Conservation (phyloP, 345 rosid species). For the Raphanus raphanistrum region DNA sequence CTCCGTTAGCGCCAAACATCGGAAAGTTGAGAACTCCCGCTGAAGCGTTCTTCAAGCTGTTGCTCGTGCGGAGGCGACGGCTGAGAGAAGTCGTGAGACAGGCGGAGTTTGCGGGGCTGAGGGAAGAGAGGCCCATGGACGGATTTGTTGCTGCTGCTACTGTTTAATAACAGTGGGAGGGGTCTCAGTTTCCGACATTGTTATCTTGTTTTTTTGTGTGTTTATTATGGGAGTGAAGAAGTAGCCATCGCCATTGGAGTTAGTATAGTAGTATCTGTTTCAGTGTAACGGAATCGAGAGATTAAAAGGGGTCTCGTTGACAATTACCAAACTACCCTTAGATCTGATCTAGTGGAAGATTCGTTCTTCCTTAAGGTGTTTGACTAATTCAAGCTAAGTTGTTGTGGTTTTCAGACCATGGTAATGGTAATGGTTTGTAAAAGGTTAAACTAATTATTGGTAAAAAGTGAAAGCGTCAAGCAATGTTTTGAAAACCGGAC, state of each 20-base stretch:
- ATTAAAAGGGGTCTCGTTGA: not conserved
- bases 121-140: conserved; percentile 74
- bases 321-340: conserved; percentile 10
- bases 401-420: not conserved
- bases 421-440: not conserved
- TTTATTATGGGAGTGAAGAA: conserved; percentile 34
- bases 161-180: conserved; percentile 61
- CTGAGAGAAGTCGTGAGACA: conserved; percentile 81
- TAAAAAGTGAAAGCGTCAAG: not conserved
- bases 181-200: conserved; percentile 65
- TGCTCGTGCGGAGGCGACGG: conserved; percentile 45
- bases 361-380: conserved; percentile 16
- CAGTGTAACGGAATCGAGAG: conserved; percentile 23
- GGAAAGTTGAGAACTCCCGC: conserved; percentile 76
- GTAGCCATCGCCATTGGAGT: conserved; percentile 17
- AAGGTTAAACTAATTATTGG: conserved; percentile 15
- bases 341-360: conserved; percentile 14
- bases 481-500: no score
- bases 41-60: conserved; percentile 52
- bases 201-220: conserved; percentile 11
- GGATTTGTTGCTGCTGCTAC: not conserved
- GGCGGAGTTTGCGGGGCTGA: conserved; percentile 80
- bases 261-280: not conserved
- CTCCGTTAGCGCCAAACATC: conserved; percentile 63
- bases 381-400: conserved; percentile 1